Percentiles rank a stretch among this genome's conserved stretches.
Evolutionary conservation across 2,329 filamentous ascomycete species (phyloP).

Genomic region (Cladosporium sphaerospermum): DNA sequence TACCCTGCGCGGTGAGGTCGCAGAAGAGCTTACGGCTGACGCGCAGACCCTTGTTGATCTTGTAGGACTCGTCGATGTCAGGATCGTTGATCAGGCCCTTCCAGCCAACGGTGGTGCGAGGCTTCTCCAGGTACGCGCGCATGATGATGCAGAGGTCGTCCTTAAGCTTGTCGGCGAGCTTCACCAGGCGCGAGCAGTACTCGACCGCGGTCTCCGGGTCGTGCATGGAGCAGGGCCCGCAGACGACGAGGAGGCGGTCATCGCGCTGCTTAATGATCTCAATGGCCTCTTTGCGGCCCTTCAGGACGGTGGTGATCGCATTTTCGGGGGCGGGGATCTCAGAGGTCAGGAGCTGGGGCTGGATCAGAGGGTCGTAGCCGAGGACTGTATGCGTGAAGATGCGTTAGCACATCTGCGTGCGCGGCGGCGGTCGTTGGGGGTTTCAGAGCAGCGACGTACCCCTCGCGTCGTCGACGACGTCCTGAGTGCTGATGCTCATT

Average conservation of each 20-base stretch:
- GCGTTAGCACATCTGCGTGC: background rate
- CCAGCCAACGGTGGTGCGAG: conserved; percentile 95
- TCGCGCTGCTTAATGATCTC: conserved; percentile 49
- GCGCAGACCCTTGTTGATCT: conserved; percentile 95
- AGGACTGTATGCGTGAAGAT: conserved; percentile 60
- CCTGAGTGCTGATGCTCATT: conserved; percentile 1
- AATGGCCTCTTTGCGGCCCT: conserved; percentile 54
- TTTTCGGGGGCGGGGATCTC: conserved; percentile 62
- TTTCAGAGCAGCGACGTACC: background rate
- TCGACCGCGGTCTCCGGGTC: conserved; percentile 84
- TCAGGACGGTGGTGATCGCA: conserved; percentile 51
- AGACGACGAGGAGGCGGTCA: conserved; percentile 63
- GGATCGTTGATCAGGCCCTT: conserved; percentile 98
- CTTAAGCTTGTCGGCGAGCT: conserved; percentile 79
- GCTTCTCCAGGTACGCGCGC: conserved; percentile 98
- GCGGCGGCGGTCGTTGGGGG: background rate
- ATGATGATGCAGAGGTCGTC: conserved; percentile 91
- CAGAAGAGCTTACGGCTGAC: conserved; percentile 85
- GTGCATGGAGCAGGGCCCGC: conserved; percentile 96
- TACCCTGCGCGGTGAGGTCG: conserved; percentile 82
- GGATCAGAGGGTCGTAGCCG: conserved; percentile 56
- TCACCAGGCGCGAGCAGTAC: conserved; percentile 80
- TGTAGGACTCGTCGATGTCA: conserved; percentile 95
- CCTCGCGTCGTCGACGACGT: conserved; percentile 11
- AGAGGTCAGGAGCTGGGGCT: conserved; percentile 90